A percentile compares a stretch with the other conserved stretches of the same genome.
Conservation (phyloP, 306 rosid species). For the Arachis hypogaea region DNA sequence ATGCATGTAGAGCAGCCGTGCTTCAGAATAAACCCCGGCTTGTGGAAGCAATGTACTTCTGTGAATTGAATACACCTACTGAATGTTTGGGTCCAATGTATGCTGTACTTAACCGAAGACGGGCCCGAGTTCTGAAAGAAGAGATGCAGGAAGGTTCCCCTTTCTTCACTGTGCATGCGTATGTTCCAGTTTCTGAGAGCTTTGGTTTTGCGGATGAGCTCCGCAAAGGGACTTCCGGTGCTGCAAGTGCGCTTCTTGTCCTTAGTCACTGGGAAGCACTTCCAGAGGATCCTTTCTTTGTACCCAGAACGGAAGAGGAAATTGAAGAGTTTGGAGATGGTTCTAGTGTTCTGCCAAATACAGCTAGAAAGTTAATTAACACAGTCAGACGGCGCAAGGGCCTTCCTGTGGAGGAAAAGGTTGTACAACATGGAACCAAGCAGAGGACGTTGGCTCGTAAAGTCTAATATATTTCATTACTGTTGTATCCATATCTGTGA, state of each 20-base stretch:
- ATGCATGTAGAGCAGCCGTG: constrained; percentile 83
- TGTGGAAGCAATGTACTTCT: constrained; percentile 94
- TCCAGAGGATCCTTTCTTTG: constrained; percentile 88
- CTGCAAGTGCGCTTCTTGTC: constrained; percentile 85
- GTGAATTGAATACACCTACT: constrained; percentile 78
- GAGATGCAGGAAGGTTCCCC: constrained; percentile 99
- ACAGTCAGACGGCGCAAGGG: constrained; percentile 82
- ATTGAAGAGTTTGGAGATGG: constrained; percentile 96
- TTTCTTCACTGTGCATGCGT: constrained; percentile 88
- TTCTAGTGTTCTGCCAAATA: constrained; percentile 86
- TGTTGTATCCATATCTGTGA: constrained; percentile 29
- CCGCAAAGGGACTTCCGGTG: constrained; percentile 84
- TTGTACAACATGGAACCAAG: constrained; percentile 89
- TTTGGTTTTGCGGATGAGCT: constrained; percentile 93
- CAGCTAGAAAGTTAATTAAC: constrained; percentile 84
- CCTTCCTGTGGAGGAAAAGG: constrained; percentile 88
- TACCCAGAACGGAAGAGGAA: constrained; percentile 91
- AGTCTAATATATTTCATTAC: constrained; percentile 50
- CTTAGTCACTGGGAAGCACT: constrained; percentile 94
- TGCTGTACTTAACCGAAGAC: constrained; percentile 84
- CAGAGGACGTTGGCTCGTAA: constrained; percentile 93
- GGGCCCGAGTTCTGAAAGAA: constrained; percentile 80
- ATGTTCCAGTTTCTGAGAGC: constrained; percentile 87
- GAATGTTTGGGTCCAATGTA: constrained; percentile 86
- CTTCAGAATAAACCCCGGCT: constrained; percentile 83